phyloP scores from a whole-genome alignment of 139 green algal species.

The Chlorella vulgaris region DNA sequence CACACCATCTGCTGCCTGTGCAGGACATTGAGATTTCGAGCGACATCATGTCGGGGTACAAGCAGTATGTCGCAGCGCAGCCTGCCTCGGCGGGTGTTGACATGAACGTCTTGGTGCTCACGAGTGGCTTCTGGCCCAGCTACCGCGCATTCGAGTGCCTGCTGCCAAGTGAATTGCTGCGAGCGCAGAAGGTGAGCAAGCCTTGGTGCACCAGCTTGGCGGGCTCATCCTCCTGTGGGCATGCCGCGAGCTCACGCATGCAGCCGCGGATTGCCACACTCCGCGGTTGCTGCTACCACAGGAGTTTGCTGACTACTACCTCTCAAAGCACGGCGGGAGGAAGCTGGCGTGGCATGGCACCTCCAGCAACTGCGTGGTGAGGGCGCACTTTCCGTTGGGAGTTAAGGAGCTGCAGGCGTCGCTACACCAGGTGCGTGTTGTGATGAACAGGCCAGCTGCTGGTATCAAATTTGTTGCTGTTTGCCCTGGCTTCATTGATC shows the following conservation, averaged over 20 bases:
- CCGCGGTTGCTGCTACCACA: slow-evolving; percentile 46
- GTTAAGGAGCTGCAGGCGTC: slow-evolving; percentile 94
- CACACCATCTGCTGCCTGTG: background rate
- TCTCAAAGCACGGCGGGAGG: slow-evolving; percentile 91
- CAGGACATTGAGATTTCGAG: slow-evolving; percentile 74
- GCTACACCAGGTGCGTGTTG: slow-evolving; percentile 74
- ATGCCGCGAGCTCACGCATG: no score
- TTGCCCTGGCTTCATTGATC: no score
- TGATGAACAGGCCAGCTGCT: no score
- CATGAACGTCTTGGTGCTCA: slow-evolving; percentile 92
- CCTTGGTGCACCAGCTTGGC: background rate
- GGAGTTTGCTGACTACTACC: slow-evolving; percentile 92
- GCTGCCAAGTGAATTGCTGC: slow-evolving; percentile 81
- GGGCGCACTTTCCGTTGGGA: slow-evolving; percentile 80
- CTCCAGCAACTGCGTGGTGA: slow-evolving; percentile 85
- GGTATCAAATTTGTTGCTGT: no score
- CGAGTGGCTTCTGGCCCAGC: slow-evolving; percentile 93
- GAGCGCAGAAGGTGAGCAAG: slow-evolving; percentile 53
- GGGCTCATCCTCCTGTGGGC: background rate
- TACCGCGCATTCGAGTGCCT: slow-evolving; percentile 85
- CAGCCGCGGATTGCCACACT: no score
- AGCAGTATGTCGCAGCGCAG: slow-evolving; percentile 31
- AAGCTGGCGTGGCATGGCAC: slow-evolving; percentile 92
- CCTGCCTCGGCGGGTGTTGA: slow-evolving; percentile 36
- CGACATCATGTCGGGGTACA: slow-evolving; percentile 82